Evolutionary conservation across 441 rosid species (phyloP), one percentile per base, ranked within the genome.

Genomic region (Gossypium aridum): DNA sequence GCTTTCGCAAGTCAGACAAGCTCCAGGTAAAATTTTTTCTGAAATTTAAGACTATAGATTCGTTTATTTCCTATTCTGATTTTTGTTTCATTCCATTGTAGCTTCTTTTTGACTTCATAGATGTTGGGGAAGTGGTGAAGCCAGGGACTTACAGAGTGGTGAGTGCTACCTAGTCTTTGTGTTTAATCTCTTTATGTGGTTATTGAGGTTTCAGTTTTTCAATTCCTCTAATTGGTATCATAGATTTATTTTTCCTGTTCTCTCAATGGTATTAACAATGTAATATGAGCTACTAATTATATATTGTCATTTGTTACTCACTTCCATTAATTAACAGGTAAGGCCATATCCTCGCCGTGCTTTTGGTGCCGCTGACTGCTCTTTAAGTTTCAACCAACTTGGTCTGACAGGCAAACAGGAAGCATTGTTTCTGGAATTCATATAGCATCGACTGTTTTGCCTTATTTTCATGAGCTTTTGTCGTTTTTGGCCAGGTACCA

Each of bases 111-210:
- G 91, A 91, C 86, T 92, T 89, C 81, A 84, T 94, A 14, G 96
- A 91, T 80, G 76, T 81, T 62, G 68, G 83, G 78, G 87, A 88
- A 82, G 63, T 76, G 49, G 89, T 84, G 66, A 84, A 90, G 80
- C 90, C 95, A n/a, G 90, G 86, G 75, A 80, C 94, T 68, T 92
- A 94, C 76, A 86, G 84, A 79, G 78, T 92, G 92, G 97, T 90
- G 79, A 89, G 92, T 79, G 55, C 63, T 75, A 16, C 20, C 23
- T 73, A 26, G 7, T 49, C 59, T 68, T 68, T 63, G 16, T 16
- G 28, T 62, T 39, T 20, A 39, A 65, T 65, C 49, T 64, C 70
- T 65, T 45, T 20, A 4, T 14, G 16, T 20, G 54, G 31, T 43
- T 26, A 65, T 65, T 65, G 19, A 20, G 17, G 55, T 65, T 34